These are phyloP conservation scores for Picochlorum sp. DNA, from an alignment of 139 green algal species.

Conservation along the genomic window DNA sequence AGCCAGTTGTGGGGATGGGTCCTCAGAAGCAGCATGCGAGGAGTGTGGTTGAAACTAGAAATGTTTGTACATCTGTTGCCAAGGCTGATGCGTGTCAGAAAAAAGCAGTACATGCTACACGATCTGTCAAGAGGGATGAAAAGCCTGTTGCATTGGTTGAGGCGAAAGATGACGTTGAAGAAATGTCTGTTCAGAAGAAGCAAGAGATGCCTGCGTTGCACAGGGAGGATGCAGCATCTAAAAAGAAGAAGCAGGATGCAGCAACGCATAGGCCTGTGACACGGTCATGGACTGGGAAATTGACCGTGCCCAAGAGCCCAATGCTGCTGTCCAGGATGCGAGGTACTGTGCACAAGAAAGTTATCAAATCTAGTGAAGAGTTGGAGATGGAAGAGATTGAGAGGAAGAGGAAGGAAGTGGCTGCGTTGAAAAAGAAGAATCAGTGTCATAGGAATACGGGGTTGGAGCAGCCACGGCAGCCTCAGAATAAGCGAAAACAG, in stretches of 20 bases:
- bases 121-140: no score
- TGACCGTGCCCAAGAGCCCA: slow-evolving; percentile 9
- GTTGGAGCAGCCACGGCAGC: slow-evolving; percentile 7
- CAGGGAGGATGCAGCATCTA: background rate
- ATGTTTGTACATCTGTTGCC: background rate
- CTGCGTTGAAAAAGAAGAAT: slow-evolving; percentile 9
- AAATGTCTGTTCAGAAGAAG: no score
- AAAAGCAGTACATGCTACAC: background rate
- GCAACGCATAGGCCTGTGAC: background rate
- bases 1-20: no score
- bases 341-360: background rate
- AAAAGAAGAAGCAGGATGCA: background rate
- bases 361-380: slow-evolving; percentile 44
- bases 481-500: slow-evolving; percentile 5
- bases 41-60: background rate
- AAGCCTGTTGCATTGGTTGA: no score
- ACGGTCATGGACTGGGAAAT: background rate
- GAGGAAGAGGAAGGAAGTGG: slow-evolving; percentile 21
- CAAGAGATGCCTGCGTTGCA: background rate
- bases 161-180: no score
- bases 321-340: slow-evolving; percentile 8
- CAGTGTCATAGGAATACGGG: slow-evolving; percentile 28
- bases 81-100: no score
- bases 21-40: slow-evolving; percentile 2
- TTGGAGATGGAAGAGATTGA: slow-evolving; percentile 36